These are phyloP conservation scores for Leccinum olivaceopallidum DNA, from an alignment of 768 basidiomycete genomes.

Conservation along the genomic window DNA sequence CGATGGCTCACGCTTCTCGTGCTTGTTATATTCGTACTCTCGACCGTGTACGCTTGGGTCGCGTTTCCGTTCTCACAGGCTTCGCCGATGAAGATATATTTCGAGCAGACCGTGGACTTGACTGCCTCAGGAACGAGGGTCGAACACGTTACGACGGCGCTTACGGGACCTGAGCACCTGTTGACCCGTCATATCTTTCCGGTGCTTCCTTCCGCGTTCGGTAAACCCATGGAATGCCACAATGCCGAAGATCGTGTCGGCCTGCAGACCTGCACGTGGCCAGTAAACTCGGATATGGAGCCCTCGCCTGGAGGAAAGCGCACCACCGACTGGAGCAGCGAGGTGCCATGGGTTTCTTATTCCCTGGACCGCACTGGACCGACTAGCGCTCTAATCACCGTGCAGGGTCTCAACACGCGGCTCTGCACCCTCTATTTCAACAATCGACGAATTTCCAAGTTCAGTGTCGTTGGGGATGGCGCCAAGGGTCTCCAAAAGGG, in stretches of 20 bases:
- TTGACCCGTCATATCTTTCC: slow-evolving; percentile 45
- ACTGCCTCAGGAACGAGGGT: slow-evolving; percentile 24
- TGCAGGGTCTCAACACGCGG: slow-evolving; percentile 62
- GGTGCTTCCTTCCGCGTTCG: slow-evolving; percentile 51
- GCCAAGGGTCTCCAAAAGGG: slow-evolving; percentile 41
- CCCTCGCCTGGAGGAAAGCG: slow-evolving; percentile 40
- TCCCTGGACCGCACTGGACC: slow-evolving; percentile 41
- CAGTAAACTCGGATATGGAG: slow-evolving; percentile 31
- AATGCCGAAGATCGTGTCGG: slow-evolving; percentile 33
- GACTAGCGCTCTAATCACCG: slow-evolving; percentile 46
- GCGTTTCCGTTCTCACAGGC: slow-evolving; percentile 63
- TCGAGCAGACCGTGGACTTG: slow-evolving; percentile 61
- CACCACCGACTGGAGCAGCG: background rate
- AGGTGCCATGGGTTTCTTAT: slow-evolving; percentile 44
- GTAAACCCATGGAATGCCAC: slow-evolving; percentile 35
- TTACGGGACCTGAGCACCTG: slow-evolving; percentile 47
- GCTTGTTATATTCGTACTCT: slow-evolving; percentile 42
- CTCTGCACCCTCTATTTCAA: slow-evolving; percentile 63
- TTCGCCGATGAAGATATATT: slow-evolving; percentile 69
- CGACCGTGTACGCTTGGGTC: slow-evolving; percentile 44
- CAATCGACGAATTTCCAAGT: slow-evolving; percentile 41
- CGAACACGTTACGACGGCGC: slow-evolving; percentile 40
- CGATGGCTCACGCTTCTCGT: slow-evolving; percentile 37
- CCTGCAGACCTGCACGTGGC: slow-evolving; percentile 52
- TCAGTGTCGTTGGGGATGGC: slow-evolving; percentile 40